Evolutionary conservation across 2,329 filamentous ascomycete species (phyloP).

Genomic region (Aspergillus clavatus): DNA sequence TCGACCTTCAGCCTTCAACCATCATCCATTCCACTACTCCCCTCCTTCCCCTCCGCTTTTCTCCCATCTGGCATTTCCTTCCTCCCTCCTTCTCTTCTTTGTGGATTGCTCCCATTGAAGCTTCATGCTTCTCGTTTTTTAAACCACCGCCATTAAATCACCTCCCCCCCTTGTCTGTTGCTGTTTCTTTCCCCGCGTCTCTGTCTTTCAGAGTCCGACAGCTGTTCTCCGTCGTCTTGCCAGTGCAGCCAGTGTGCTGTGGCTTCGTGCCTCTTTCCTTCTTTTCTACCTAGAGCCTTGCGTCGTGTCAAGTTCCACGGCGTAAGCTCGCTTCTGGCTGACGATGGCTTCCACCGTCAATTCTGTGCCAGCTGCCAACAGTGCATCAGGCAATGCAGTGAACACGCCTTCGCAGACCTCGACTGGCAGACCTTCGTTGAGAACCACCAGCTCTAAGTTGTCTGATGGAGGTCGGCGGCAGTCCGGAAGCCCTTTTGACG

Average conservation of each 20-base stretch:
- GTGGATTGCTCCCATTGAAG: constrained; percentile 10
- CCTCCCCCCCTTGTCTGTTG: constrained; percentile 6
- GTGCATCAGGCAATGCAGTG: constrained; percentile 33
- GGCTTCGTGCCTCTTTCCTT: constrained; percentile 28
- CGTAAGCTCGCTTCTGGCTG: constrained; percentile 29
- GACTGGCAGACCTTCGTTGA: constrained; percentile 43
- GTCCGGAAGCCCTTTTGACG: constrained; percentile 52
- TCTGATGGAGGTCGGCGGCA: constrained; percentile 53
- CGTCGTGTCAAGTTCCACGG: constrained; percentile 34
- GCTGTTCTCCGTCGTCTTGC: constrained; percentile 14
- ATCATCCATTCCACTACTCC: neutral
- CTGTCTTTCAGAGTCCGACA: constrained; percentile 11
- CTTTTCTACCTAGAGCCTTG: constrained; percentile 24
- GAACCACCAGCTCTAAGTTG: constrained; percentile 48
- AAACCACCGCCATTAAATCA: constrained; percentile 6
- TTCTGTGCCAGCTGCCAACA: constrained; percentile 33
- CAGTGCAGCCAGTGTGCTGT: constrained; percentile 39
- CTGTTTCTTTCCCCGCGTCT: constrained; percentile 7
- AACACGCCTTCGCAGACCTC: constrained; percentile 36
- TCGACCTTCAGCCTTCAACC: no score
- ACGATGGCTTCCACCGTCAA: constrained; percentile 41
- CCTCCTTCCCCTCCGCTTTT: neutral
- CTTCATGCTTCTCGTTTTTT: constrained; percentile 9
- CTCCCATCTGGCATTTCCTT: constrained; percentile 8
- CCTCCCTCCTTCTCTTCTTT: constrained; percentile 4